These are phyloP conservation scores for Trichoderma semiorbis DNA, from an alignment of 2,329 filamentous ascomycete genomes.

Conservation along the genomic window DNA sequence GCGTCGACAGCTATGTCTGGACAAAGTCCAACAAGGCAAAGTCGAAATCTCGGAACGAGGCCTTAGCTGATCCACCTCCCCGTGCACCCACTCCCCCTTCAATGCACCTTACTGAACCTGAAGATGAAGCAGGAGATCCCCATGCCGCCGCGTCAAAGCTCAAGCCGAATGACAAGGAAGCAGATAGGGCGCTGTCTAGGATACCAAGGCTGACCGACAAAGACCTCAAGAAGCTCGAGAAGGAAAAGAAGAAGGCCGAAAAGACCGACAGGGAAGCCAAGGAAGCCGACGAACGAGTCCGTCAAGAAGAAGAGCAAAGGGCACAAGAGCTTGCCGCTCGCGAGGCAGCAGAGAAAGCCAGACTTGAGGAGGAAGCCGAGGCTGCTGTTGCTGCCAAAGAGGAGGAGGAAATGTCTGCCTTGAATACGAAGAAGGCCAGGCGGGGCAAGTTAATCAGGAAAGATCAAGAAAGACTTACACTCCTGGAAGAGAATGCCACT, in stretches of 20 bases:
- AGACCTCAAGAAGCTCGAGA: conserved; percentile 50
- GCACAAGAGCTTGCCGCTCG: conserved; percentile 28
- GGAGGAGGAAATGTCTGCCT: conserved; percentile 38
- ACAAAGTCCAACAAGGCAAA: conserved; percentile 43
- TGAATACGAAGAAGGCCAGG: conserved; percentile 30
- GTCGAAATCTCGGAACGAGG: conserved; percentile 39
- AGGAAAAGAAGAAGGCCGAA: conserved; percentile 45
- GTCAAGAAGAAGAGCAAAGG: conserved; percentile 20
- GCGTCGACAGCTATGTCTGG: conserved; percentile 42
- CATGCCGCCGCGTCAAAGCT: conserved; percentile 38
- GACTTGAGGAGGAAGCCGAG: conserved; percentile 26
- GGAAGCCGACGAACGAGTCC: conserved; percentile 32
- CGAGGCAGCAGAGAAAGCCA: conserved; percentile 26
- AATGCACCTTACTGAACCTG: conserved; percentile 43
- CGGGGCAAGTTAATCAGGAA: conserved; percentile 11
- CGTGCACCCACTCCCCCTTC: conserved; percentile 47
- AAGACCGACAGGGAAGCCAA: conserved; percentile 35
- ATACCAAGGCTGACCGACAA: conserved; percentile 47
- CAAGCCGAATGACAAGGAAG: conserved; percentile 36
- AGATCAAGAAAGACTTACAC: conserved; percentile 14
- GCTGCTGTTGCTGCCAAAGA: conserved; percentile 29
- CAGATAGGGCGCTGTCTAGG: conserved; percentile 33
- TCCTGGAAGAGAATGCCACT: not conserved
- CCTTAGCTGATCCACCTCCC: conserved; percentile 43
- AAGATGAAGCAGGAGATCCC: conserved; percentile 33